Evolutionary conservation across 345 rosid genomes (phyloP), one percentile per base, ranked within the genome.

Genomic region (Durio zibethinus): DNA sequence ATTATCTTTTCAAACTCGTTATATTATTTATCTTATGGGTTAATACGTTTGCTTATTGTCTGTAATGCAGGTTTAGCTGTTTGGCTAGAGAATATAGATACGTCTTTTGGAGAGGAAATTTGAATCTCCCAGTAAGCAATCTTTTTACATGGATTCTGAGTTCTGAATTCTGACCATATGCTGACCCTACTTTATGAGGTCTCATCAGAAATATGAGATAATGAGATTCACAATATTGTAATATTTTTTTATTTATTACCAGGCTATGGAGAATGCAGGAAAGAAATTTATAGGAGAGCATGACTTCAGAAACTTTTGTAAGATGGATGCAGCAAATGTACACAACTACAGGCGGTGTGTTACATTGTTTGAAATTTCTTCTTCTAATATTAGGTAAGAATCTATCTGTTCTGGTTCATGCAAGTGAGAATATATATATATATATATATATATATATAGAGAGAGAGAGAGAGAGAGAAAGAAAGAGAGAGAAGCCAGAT

Each of bases 281-380:
- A 86, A 89, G 83, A 95, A 91, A 83, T 87, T 95, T 70, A 54
- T 95, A 9, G 98, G 98, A 69, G 97, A 92, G 64, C 98, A 95
- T 76, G 96, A 95, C 82, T 95, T 93, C 88, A 86, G 93, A 70
- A 95, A 92, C 85, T 95, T 95, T 60, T 93, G 99, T 78, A 93
- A 95, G 92, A 93, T 93, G 98, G 99, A 95, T 81, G 99, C 93
- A 20, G 88, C 82, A 69, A 93, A 95, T 79, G 97, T 93, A 59
- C 98, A 93, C 82, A 84, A 85, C 83, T 93, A 90, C 78, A 86
- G 80, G 74, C 91, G 97, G 25, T 80, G 80, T 79, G 77, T 93
- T 73, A 83, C 90, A 27, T 89, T 87, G 75, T 90, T 95, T 83
- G 90, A 87, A 75, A 85, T 93, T 62, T 71, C 80, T 77, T 85